Evolutionary conservation across 345 rosid species (phyloP).

Genomic region (Linum trigynum): DNA sequence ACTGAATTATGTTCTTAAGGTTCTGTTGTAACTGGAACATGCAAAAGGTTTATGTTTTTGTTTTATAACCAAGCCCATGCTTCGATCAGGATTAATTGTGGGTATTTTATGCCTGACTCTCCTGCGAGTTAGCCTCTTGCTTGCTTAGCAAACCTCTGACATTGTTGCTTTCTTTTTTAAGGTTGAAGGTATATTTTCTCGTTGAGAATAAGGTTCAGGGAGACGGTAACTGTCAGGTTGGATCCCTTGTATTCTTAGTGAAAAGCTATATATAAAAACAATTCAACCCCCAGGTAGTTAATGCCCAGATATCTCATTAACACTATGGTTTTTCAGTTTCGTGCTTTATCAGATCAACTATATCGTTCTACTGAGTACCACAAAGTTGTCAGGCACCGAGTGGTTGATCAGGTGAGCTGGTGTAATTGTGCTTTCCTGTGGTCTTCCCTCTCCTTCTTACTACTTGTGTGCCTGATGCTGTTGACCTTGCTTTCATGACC

Average conservation of each 20-base stretch:
- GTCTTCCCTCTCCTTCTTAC: background rate
- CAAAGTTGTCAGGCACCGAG: slow-evolving; percentile 56
- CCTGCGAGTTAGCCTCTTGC: too few species aligned
- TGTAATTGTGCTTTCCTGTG: background rate
- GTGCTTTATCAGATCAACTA: slow-evolving; percentile 81
- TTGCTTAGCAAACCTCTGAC: background rate
- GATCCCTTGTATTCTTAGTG: background rate
- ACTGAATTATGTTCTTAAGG: background rate
- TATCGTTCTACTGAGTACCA: slow-evolving; percentile 73
- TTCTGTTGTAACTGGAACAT: background rate
- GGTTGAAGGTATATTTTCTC: slow-evolving; percentile 44
- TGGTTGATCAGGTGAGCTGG: slow-evolving; percentile 54
- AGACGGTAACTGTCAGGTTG: slow-evolving; percentile 76
- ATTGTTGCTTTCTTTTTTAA: slow-evolving; percentile 6
- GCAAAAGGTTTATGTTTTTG: too few species aligned
- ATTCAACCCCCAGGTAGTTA: background rate
- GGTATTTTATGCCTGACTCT: too few species aligned
- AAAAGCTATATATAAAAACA: background rate
- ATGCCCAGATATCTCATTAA: slow-evolving; percentile 8
- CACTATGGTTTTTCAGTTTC: slow-evolving; percentile 46
- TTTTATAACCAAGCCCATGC: too few species aligned
- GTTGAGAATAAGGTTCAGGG: slow-evolving; percentile 57
- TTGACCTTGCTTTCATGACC: slow-evolving; percentile 16
- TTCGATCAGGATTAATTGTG: too few species aligned
- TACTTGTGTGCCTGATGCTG: background rate